Conservation (phyloP, 805 yeast genomes). For the Candida vaughaniae region DNA sequence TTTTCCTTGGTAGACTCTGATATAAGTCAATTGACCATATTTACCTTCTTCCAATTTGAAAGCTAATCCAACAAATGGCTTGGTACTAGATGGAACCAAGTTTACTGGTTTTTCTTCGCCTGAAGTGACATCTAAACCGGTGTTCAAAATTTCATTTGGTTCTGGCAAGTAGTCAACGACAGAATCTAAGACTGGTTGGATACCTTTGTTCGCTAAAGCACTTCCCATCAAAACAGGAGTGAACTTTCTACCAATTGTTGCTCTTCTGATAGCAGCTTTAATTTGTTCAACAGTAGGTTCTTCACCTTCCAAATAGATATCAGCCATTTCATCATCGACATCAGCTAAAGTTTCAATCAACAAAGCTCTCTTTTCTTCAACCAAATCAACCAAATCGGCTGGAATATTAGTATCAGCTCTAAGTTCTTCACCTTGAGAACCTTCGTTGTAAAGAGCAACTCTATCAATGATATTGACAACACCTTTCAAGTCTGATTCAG, state of each 20-base stretch:
- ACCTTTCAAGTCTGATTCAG: constrained; percentile 82
- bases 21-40: constrained; percentile 95
- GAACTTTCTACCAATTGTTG: constrained; percentile 93
- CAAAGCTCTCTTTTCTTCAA: constrained; percentile 82
- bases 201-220: constrained; percentile 93
- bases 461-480: constrained; percentile 88
- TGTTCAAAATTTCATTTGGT: constrained; percentile 90
- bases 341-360: constrained; percentile 95
- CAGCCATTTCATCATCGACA: constrained; percentile 97
- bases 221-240: constrained; percentile 99
- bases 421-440: constrained; percentile 81
- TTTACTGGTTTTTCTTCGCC: constrained; percentile 65
- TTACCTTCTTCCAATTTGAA: constrained; percentile 98
- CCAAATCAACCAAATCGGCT: constrained; percentile 72
- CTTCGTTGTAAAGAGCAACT: constrained; percentile 86
- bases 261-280: constrained; percentile 84
- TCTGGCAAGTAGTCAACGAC: constrained; percentile 94
- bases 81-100: constrained; percentile 65
- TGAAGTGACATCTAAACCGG: constrained; percentile 73
- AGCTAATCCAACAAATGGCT: constrained; percentile 95
- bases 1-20: constrained; percentile 96
- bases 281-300: constrained; percentile 85
- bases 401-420: constrained; percentile 66
- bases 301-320: constrained; percentile 83
- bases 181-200: constrained; percentile 93